Base-by-base conservation (phyloP, 139 green algal genomes). In the Penium margaritaceum region DNA sequence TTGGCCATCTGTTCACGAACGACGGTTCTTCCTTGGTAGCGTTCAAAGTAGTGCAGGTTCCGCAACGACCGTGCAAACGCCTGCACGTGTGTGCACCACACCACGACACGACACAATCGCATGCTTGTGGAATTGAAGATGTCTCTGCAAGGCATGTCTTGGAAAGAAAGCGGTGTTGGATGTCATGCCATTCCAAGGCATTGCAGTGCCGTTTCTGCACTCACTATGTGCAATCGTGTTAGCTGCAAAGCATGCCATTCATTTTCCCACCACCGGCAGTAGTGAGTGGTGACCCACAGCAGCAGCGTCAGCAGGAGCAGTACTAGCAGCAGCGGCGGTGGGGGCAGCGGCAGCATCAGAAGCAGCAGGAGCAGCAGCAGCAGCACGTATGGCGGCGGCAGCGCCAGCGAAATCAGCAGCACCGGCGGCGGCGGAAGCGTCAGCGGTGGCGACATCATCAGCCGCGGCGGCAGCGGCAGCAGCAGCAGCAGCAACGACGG, bases 21-120 rank as follows among this genome's bases (percentile, higher is more conserved):
- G 17, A 86, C 78, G 7, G 81, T 86, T 58, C 81, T 67, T 17
- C 55, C 60, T 21, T 78, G 39, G 62, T 72, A 86, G n/a, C 81
- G 65, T 32, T 85, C 72, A 39, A 84, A 74, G 29, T 73, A 78
- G 4, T 73, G 54, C 62, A 86, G 46, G 38, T 72, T 79, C 27
- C 62, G 74, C 38, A 83, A 29, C n/a, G 81, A 72, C 1, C 78
- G 70, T 27, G 32, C 24, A 60, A 81, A 84, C 34, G 80, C 80
- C 70, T 82, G 75, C 5, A 36, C 3, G 46, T 19, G 46, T n/a
- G n/a, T 32, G 37, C 5, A 3, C n/a, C n/a, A n/a, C n/a, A n/a
- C n/a, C n/a, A n/a, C n/a, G n/a, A n/a, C n/a, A n/a, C n/a, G n/a
- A n/a, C n/a, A n/a, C n/a, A n/a, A n/a, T n/a, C n/a, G n/a, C n/a